A percentile compares a stretch with the other conserved stretches of the same genome.
These are phyloP conservation scores for Schoenoplectus tabernaemontani DNA, from an alignment of 202 grass and related monocot genomes.

Conservation along the genomic window DNA sequence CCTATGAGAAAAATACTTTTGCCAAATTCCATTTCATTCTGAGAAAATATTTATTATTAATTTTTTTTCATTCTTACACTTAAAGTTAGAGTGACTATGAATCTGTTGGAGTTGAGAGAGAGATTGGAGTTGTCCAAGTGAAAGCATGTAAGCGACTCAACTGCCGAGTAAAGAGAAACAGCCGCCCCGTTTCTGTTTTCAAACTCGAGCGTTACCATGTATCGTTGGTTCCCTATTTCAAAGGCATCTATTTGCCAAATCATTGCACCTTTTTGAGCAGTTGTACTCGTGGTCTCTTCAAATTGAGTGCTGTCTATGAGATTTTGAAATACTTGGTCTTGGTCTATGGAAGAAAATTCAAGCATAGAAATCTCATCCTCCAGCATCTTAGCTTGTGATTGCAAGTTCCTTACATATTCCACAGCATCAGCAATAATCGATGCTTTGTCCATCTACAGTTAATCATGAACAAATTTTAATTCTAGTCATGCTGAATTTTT, in stretches of 20 bases:
- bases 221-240: conserved; percentile 36
- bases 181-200: conserved; percentile 32
- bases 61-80: conserved; percentile 29
- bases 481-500: not conserved
- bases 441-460: conserved; percentile 76
- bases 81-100: conserved; percentile 46
- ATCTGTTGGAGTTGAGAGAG: conserved; percentile 24
- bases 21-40: not conserved
- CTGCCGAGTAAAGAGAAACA: conserved; percentile 42
- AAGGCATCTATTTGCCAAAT: conserved; percentile 24
- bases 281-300: not conserved
- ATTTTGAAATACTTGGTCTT: conserved; percentile 4
- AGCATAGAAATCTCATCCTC: conserved; percentile 46
- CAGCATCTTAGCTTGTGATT: conserved; percentile 47
- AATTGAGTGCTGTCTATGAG: not conserved
- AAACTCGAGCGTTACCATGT: conserved; percentile 62
- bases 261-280: conserved; percentile 18
- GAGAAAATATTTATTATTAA: not conserved
- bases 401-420: conserved; percentile 53
- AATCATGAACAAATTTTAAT: not conserved
- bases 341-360: conserved; percentile 22
- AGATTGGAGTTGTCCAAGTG: conserved; percentile 39
- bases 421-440: conserved; percentile 81
- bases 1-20: not conserved
- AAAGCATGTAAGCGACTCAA: conserved; percentile 49